These are phyloP conservation scores for Circinella umbellata DNA, from an alignment of 371 early-diverging fungal species.

Conservation along the genomic window DNA sequence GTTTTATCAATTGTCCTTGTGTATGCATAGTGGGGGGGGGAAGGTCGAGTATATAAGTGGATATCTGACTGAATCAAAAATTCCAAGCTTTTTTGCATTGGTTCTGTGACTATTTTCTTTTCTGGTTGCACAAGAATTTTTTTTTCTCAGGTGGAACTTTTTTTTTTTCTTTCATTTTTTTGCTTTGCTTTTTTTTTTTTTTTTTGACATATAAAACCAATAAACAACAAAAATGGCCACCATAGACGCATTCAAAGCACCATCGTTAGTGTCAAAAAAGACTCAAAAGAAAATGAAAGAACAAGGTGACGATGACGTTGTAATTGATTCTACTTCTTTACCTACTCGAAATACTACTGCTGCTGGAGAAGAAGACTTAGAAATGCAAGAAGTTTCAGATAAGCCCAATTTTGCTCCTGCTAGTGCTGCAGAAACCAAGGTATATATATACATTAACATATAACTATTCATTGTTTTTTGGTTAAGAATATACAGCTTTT, in stretches of 20 bases:
- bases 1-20: conserved; percentile 18
- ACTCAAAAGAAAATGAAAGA: conserved; percentile 40
- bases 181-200: conserved; percentile 16
- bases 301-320: conserved; percentile 60
- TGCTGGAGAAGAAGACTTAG: conserved; percentile 42
- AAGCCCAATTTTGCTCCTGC: conserved; percentile 52
- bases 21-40: not conserved
- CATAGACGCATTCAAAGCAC: conserved; percentile 60
- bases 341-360: conserved; percentile 40
- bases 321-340: conserved; percentile 63
- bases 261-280: conserved; percentile 57
- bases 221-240: conserved; percentile 45
- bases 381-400: conserved; percentile 53
- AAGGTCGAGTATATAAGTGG: too few species aligned
- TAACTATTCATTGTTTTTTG: not conserved
- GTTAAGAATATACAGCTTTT: too few species aligned
- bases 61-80: too few species aligned
- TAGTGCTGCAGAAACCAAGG: conserved; percentile 37
- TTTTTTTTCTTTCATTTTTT: conserved; percentile 24
- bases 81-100: too few species aligned
- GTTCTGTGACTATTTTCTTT: conserved; percentile 11
- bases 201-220: conserved; percentile 9
- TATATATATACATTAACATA: conserved; percentile 19
- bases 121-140: conserved; percentile 14
- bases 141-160: conserved; percentile 4